Evolutionary conservation across 108 stramenopile species (phyloP), one percentile per base, ranked within the genome.

Genomic region (Skeletonema grethae): DNA sequence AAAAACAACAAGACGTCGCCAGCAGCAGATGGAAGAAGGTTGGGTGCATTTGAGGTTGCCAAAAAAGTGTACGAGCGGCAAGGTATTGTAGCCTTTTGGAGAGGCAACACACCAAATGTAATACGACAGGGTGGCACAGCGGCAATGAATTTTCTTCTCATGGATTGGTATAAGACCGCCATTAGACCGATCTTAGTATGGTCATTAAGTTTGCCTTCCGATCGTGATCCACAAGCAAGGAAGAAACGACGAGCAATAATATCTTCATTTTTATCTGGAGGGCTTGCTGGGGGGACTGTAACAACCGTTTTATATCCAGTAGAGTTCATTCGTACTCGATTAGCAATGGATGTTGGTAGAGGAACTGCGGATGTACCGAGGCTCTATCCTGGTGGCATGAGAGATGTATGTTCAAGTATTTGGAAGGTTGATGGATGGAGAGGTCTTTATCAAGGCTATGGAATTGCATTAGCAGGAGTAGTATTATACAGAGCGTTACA

Each of bases 371-470:
- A 82, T 46, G 77, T 83, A 45, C 61, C 77, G 2, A 72, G 82
- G 61, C 74, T 67, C 25, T 86, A 87, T 67, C 92, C 88, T 34
- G 63, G 72, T 16, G 92, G 93, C 15, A 90, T 90, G 87, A 59
- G 80, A 32, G 91, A 96, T 84, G 91, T 91, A 7, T 59, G 89
- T 31, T 25, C 28, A 4, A 73, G 79, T 48, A 98, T 95, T 25
- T 80, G 81, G 34, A 75, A 22, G 48, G 62, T 77, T n/a, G 94
- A 93, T 79, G 99, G 99, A 2, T 76, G 97, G 64, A 69, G 80
- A 70, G 98, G 97, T 0, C 69, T 99, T 25, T 99, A 98, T 85
- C 94, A 98, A 72, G 99, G 99, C 32, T 99, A 98, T 85, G 96
- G 96, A 36, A 88, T 96, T 59, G 96, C 97, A 22, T 73, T 98